These are phyloP conservation scores for Ustilago sp. DNA, from an alignment of 1,284 basidiomycete genomes.

Conservation along the genomic window DNA sequence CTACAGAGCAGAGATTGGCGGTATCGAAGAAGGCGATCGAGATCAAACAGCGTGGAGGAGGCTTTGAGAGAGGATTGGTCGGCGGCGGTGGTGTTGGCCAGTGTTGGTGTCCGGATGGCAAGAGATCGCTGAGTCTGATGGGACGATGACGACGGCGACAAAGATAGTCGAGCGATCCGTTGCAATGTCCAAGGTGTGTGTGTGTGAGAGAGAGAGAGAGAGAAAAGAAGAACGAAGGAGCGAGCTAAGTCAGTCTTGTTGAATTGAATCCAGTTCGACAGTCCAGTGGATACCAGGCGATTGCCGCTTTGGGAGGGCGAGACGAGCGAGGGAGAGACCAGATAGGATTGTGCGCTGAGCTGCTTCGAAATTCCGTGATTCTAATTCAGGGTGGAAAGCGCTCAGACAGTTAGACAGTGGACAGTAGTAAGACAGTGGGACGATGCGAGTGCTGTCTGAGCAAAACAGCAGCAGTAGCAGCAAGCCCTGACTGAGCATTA, in stretches of 20 bases:
- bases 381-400: neutral
- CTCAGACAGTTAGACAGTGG: too few species aligned
- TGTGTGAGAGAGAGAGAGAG: neutral
- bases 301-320: constrained; percentile 2
- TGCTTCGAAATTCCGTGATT: neutral
- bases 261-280: neutral
- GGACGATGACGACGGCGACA: constrained; percentile 1
- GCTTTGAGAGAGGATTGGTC: neutral
- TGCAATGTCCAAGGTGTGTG: neutral
- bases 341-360: neutral
- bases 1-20: neutral
- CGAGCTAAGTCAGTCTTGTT: neutral
- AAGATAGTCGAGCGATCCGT: constrained; percentile 1
- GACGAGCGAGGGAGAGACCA: neutral
- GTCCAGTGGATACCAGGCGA: neutral
- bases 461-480: neutral
- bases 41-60: neutral
- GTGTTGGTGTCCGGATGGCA: constrained; percentile 7
- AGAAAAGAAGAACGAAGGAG: neutral
- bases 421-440: neutral
- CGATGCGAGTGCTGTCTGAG: neutral
- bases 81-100: neutral
- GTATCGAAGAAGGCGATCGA: neutral
- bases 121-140: neutral
- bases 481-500: too few species aligned